Evolutionary conservation across 2,329 filamentous ascomycete species (phyloP), one percentile per base, ranked within the genome.

Genomic region (Nigrograna mackinnonii): DNA sequence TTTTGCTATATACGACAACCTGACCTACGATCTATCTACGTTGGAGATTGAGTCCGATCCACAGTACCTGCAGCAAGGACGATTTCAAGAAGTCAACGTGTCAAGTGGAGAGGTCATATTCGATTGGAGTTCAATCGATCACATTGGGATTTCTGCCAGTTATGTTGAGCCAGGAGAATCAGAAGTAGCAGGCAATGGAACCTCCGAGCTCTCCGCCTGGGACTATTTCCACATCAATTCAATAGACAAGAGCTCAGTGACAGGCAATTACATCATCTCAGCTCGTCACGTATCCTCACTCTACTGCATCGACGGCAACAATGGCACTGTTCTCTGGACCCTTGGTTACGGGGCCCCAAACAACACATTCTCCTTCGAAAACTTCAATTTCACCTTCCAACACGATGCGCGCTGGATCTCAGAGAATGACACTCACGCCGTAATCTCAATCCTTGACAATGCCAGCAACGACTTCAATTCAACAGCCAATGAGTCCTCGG

Each of bases 41-140:
- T 58, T 71, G 5, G 69, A 64, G 19, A 28, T 70, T 22, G 55
- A 58, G 31, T 40, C 52, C 13, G 52, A 50, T n/a, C 44, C 62
- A 28, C 67, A 68, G 9, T 73, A 67, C 55, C 60, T 74, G 6
- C 64, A 68, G 43, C 70, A 75, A 44, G 65, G 62, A 16, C 30
- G 72, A 19, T 69, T 75, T 46, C 71, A 76, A 53, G 69, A 72
- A 49, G 52, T 71, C 26, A 62, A 71, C 41, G 56, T 71, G 9
- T 61, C 61, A 13, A 65, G 67, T 4, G 60, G 60, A 35, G 53
- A 69, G 26, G 46, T 71, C 6, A 36, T 71, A 0, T 71, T 70
- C 50, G 57, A 68, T 36, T 71, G 69, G 69, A 46, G 57, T 17
- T 60, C 61, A 4, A 50, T 58, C 9, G 62, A 69, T 21, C 41